Evolutionary conservation across 2,329 filamentous ascomycete species (phyloP).

Genomic region (Proliferodiscus dingleyae): DNA sequence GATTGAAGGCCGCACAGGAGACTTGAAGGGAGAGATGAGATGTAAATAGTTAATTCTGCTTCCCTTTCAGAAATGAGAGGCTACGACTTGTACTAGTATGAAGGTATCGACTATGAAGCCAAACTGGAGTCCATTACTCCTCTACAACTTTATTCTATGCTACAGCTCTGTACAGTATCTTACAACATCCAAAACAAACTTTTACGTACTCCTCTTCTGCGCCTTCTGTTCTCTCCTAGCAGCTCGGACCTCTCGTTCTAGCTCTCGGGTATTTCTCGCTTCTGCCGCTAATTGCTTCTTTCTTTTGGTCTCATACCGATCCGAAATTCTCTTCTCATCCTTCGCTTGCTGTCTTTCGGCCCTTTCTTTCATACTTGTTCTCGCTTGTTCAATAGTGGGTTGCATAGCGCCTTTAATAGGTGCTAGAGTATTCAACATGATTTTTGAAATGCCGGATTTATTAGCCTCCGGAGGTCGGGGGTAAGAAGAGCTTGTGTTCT

Average conservation of each 20-base stretch:
- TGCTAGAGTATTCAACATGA: neutral
- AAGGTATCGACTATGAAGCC: too few relatives aligned
- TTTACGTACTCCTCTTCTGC: neutral
- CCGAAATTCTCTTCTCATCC: slow-evolving; percentile 20
- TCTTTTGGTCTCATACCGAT: slow-evolving; percentile 23
- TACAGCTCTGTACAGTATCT: neutral
- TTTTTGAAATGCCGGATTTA: neutral
- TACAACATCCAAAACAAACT: neutral
- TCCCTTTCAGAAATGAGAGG: too few relatives aligned
- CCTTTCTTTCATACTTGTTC: slow-evolving; percentile 21
- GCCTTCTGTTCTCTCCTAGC: neutral
- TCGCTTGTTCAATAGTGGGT: slow-evolving; percentile 28
- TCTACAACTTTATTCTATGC: neutral
- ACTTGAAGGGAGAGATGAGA: too few relatives aligned
- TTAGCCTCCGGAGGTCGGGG: slow-evolving; percentile 13
- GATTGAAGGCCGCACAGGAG: too few relatives aligned
- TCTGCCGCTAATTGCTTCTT: slow-evolving; percentile 13
- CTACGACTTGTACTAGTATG: too few relatives aligned
- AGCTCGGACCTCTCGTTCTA: neutral
- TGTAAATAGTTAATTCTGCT: too few relatives aligned
- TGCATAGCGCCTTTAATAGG: slow-evolving; percentile 19
- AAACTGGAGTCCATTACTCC: too few relatives aligned
- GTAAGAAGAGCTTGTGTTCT: slow-evolving; percentile 6
- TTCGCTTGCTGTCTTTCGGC: slow-evolving; percentile 27
- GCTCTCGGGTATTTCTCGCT: neutral